Base-by-base conservation (phyloP, 2,329 filamentous ascomycete species). In the Raffaelea ambrosiae region DNA sequence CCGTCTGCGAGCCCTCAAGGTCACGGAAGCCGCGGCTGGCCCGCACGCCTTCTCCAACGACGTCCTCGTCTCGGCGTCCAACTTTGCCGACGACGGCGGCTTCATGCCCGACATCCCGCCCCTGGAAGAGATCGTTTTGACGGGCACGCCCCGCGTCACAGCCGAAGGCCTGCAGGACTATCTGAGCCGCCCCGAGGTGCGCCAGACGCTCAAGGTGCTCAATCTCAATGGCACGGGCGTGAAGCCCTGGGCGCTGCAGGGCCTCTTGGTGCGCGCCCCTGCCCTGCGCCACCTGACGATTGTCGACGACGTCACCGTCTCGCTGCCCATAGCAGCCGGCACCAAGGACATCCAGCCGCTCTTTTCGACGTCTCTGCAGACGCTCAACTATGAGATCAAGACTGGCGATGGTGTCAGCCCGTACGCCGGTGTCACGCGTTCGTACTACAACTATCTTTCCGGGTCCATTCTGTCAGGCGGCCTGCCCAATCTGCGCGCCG, bases 371-470 rank as follows among this genome's bases (percentile, higher is more conserved):
- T 83, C 82, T 16, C 75, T 97, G 19, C 69, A 73, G 55, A 84
- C 79, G 3, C 70, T 97, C 14, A 84, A 91, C 57, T 96, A 83
- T 61, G 91, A 96, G 65, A 86, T 97, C 61, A 84, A 79, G 11
- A 74, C 80, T 3, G 70, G 71, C 10, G 67, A 77, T 0, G 63
- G 70, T 4, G 68, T 77, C 1, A 77, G 80, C 20, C 73, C 81
- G 11, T 84, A 53, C 51, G 67, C 72, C 9, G 71, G 66, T 51
- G 68, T 75, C 21, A 75, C 75, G 1, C 65, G 70, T 10, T 76
- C 75, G 18, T 94, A 95, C 68, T 95, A 96, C 65, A 78, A 80
- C 51, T 95, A 95, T 64, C 78, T 97, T 19, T 83, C 88, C 22
- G 78, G 78, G n/a, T 95, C 88, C 0, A 77, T 97, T 29, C 79